phyloP scores from a whole-genome alignment of 2,329 filamentous ascomycete species.

The Beauveria sp. region DNA sequence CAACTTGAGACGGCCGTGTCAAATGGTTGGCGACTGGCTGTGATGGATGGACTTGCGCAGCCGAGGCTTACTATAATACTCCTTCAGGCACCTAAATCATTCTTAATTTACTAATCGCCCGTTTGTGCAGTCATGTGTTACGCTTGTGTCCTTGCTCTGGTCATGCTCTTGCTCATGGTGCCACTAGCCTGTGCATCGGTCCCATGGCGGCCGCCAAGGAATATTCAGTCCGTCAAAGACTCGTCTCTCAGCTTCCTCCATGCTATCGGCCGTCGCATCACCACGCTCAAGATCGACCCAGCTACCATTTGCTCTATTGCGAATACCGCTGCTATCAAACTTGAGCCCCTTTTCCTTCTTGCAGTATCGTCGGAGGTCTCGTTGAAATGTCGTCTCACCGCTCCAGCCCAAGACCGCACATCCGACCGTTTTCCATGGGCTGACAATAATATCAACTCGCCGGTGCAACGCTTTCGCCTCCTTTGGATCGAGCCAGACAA shows the following conservation, averaged over 20 bases:
- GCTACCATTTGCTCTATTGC: conserved; percentile 55
- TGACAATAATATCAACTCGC: conserved; percentile 85
- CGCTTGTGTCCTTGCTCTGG: background rate
- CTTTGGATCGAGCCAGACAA: conserved; percentile 67
- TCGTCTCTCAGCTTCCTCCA: conserved; percentile 67
- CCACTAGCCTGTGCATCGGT: conserved; percentile 53
- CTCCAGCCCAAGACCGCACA: conserved; percentile 87
- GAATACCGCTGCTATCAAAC: conserved; percentile 85
- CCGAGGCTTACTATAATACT: background rate
- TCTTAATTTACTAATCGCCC: background rate
- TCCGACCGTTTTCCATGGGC: conserved; percentile 80
- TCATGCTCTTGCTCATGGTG: background rate
- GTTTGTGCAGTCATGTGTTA: background rate
- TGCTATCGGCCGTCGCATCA: conserved; percentile 43
- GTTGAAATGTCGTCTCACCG: conserved; percentile 81
- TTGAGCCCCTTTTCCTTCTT: conserved; percentile 67
- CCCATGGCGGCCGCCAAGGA: conserved; percentile 55
- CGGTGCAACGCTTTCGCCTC: conserved; percentile 50
- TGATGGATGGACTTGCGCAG: too few species aligned
- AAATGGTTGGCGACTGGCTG: background rate
- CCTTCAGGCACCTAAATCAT: background rate
- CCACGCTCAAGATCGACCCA: conserved; percentile 66
- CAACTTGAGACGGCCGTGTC: background rate
- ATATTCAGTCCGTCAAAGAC: conserved; percentile 74
- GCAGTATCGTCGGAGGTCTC: conserved; percentile 75